A percentile compares a stretch with the other conserved stretches of the same genome.
Conservation (phyloP, 805 yeast species). For the Ogataea ramenticola region DNA sequence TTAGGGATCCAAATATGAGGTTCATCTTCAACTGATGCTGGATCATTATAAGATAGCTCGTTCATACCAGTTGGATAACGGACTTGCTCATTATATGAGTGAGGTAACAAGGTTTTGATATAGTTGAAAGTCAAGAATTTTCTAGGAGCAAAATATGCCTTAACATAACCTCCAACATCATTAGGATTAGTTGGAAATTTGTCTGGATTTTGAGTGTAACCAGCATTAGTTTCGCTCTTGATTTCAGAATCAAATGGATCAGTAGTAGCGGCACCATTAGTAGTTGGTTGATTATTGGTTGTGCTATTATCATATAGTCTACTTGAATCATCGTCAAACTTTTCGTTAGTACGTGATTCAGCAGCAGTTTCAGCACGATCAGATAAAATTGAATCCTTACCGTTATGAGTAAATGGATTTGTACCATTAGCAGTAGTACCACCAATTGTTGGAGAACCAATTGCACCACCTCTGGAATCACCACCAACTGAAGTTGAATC, state of each 20-base stretch:
- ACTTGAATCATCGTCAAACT: neutral
- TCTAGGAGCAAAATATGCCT: conserved; percentile 39
- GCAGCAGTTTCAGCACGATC: conserved; percentile 4
- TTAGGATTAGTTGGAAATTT: conserved; percentile 5
- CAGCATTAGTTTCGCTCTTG: neutral
- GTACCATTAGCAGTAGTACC: no score
- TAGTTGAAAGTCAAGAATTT: conserved; percentile 31
- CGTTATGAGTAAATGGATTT: neutral
- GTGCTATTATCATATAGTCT: neutral
- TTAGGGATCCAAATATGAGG: conserved; percentile 68
- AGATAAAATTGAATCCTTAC: neutral
- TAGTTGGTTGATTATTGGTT: neutral
- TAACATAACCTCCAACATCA: conserved; percentile 5
- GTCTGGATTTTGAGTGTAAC: conserved; percentile 1
- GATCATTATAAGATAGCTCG: conserved; percentile 37
- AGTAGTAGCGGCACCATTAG: neutral
- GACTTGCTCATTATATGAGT: conserved; percentile 22
- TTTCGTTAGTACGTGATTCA: neutral
- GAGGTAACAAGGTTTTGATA: conserved; percentile 36
- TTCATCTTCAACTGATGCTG: conserved; percentile 45
- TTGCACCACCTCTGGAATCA: neutral
- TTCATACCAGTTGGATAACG: conserved; percentile 5
- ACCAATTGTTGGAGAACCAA: no score
- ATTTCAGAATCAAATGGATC: neutral
- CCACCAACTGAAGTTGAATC: neutral